Evolutionary conservation across 345 rosid genomes (phyloP), one percentile per base, ranked within the genome.

Genomic region (Sonneratia caseolaris): DNA sequence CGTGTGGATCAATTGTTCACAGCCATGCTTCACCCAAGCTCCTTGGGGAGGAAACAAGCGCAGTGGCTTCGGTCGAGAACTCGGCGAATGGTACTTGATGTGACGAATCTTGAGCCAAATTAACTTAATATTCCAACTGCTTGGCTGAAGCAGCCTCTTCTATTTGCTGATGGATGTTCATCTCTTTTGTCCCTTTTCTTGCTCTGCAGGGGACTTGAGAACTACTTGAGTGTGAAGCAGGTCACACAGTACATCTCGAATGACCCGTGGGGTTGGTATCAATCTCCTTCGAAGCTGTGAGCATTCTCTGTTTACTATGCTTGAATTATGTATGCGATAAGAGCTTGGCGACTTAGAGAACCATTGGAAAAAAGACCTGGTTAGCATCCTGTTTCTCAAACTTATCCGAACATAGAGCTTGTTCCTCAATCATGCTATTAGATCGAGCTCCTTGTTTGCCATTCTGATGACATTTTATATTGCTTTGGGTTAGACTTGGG

Each of bases 31-130:
- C 85, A 78, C 81, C 76, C 99, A 95, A 73, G 98, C 98, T 62
- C 99, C 99, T 64, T 95, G 99, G 99, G 99, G 99, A 57, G 98
- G 99, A 77, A 81, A 84, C 74, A 92, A 95, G 76, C 97, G 91
- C 74, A 95, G 97, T 74, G 99, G 98, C 24, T 95, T 89, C 77
- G 98, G 99, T n/a, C 97, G 97, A 75, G 99, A 92, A 78, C 81
- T 92, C 73, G 98, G 99, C 62, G 94, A 92, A 88, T 91, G 98
- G 99, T 92, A 71, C 42, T 37, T 37, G 18, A 10, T 36, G 40
- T 13, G 7, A 14, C 48, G 16, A 16, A 32, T 56, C 66, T 35
- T 32, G 6, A 62, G 38, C 66, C 16, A 40, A 22, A 49, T n/a
- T 57, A 16, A 35, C 0, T 37, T 19, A 56, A 9, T 57, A 2